Evolutionary conservation across 768 basidiomycete species (phyloP), one percentile per base, ranked within the genome.

Genomic region (Tricholoma terreum): DNA sequence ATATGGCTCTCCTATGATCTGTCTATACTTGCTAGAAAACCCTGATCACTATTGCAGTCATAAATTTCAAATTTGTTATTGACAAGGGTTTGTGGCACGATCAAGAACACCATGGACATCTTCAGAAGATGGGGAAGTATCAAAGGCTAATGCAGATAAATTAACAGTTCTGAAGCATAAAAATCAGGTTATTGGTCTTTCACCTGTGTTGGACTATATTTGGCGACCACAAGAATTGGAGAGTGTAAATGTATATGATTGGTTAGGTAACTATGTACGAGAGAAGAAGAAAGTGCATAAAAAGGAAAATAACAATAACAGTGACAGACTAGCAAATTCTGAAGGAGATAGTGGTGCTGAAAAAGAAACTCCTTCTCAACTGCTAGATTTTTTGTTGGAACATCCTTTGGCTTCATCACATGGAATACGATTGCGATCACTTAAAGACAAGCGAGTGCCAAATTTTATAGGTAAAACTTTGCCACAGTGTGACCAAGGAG

Each of bases 41-140:
- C 73, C 72, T 14, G 77, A 77, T 56, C 73, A 74, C 27, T 77
- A 77, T 53, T 75, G 73, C 0, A 70, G 63, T 53, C 70, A 74
- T 54, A 61, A 40, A 8, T 77, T 76, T 62, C 57, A 64, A 1
- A 31, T 61, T 6, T 68, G 74, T 30, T 72, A 61, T 53, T 78
- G 74, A 75, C 52, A 61, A 45, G 43, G 40, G 7, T 77, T 57
- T 67, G 66, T 76, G 0, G 8, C 34, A 11, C 66, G 71, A 38
- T 71, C 61, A 0, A 15, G 52, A 21, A 40, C 46, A 11, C 27
- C 50, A 1, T 72, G 68, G 61, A 33, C 10, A 33, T 19, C 21
- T 10, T 6, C 31, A 36, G 33, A 43, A 17, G 52, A 52, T 1
- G 55, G 62, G 24, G 19, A 52, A 48, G 43, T n/a, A 61, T 24